A percentile compares a stretch with the other conserved stretches of the same genome.
Evolutionary conservation across 1,284 basidiomycete genomes (phyloP).

Genomic region (Ganoderma sinense): DNA sequence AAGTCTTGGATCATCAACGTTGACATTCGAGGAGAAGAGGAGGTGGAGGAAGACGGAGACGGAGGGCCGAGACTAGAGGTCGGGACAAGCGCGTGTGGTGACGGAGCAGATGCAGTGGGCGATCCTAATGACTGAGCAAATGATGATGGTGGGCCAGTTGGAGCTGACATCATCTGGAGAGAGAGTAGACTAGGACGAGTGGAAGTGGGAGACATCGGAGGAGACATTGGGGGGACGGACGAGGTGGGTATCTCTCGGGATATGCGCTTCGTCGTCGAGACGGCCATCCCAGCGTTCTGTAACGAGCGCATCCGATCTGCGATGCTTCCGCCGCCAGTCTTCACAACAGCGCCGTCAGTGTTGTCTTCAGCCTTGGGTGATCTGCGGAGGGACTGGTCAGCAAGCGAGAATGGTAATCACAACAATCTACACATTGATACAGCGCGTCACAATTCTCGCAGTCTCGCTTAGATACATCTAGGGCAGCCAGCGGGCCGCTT

Average conservation of each 20-base stretch:
- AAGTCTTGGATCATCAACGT: conserved; percentile 59
- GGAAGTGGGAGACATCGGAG: conserved; percentile 15
- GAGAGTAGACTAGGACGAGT: conserved; percentile 33
- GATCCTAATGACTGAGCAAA: conserved; percentile 39
- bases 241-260: conserved; percentile 51
- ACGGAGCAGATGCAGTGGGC: conserved; percentile 39
- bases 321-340: conserved; percentile 59
- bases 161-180: conserved; percentile 38
- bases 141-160: conserved; percentile 37
- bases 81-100: conserved; percentile 67
- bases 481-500: neutral
- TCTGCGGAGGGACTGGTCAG: conserved; percentile 22
- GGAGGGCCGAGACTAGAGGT: conserved; percentile 75
- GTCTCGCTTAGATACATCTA: neutral
- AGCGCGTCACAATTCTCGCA: neutral
- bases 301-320: conserved; percentile 77
- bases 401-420: neutral
- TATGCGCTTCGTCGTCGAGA: conserved; percentile 55
- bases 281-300: conserved; percentile 67
- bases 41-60: conserved; percentile 67
- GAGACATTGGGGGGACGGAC: conserved; percentile 29
- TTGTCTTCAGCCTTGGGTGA: conserved; percentile 19
- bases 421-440: neutral
- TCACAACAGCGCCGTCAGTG: conserved; percentile 45
- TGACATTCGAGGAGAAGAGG: conserved; percentile 46